Evolutionary conservation across 2,329 filamentous ascomycete genomes (phyloP).

Genomic region (Rasamsonia emersonii): DNA sequence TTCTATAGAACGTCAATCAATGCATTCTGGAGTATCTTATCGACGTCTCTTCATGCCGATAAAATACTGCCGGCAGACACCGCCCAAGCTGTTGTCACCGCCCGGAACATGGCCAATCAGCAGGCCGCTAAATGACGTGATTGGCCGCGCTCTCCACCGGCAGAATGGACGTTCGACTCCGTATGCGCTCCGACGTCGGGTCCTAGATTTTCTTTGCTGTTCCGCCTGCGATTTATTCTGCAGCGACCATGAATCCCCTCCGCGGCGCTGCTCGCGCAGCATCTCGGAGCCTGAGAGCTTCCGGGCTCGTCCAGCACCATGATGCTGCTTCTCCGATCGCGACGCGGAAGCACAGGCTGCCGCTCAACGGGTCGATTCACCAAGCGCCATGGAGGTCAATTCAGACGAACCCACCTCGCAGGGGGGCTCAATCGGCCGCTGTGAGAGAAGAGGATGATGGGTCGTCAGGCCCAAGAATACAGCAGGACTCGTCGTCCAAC

Average conservation of each 20-base stretch:
- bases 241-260: conserved; percentile 11
- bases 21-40: too few species aligned
- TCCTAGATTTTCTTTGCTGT: too few species aligned
- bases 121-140: too few species aligned
- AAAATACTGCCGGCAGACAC: too few species aligned
- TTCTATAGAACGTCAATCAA: too few species aligned
- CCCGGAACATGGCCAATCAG: too few species aligned
- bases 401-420: conserved; percentile 10
- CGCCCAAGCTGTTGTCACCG: too few species aligned
- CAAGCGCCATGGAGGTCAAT: conserved; percentile 7
- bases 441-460: conserved; percentile 14
- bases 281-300: conserved; percentile 9
- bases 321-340: conserved; percentile 3
- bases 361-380: conserved; percentile 1
- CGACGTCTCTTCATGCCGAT: too few species aligned
- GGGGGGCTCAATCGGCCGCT: conserved; percentile 12
- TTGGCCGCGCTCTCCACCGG: too few species aligned
- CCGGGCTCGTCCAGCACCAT: conserved; percentile 7
- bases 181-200: too few species aligned
- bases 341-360: neutral
- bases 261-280: conserved; percentile 11
- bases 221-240: too few species aligned
- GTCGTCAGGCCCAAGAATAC: neutral
- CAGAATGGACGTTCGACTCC: too few species aligned
- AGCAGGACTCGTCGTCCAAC: conserved; percentile 51